These are phyloP conservation scores for Diaporthe nobilis DNA, from an alignment of 2,329 filamentous ascomycete genomes.

Conservation along the genomic window DNA sequence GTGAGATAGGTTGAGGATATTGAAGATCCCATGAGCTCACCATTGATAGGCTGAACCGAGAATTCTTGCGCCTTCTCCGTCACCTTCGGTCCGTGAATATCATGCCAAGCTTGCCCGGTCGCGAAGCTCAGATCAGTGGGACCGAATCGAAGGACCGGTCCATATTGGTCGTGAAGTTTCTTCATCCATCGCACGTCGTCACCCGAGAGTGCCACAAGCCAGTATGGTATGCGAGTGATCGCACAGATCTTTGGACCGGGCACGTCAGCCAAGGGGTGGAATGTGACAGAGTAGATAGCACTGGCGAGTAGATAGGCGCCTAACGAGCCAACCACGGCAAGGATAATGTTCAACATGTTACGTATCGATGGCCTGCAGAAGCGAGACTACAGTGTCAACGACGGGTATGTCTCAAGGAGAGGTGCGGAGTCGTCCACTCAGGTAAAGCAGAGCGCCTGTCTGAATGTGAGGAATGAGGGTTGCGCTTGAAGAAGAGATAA, in stretches of 20 bases:
- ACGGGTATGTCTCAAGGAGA: background rate
- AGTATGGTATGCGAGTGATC: conserved; percentile 46
- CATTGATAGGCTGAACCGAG: conserved; percentile 43
- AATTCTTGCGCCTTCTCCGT: conserved; percentile 42
- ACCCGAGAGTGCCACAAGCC: conserved; percentile 43
- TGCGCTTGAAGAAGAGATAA: background rate
- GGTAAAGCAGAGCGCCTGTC: background rate
- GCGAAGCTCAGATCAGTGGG: conserved; percentile 34
- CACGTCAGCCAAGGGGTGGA: conserved; percentile 46
- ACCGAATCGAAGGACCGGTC: conserved; percentile 31
- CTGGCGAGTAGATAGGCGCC: conserved; percentile 15
- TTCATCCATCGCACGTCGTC: conserved; percentile 45
- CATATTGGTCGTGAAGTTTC: conserved; percentile 42
- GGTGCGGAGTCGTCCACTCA: background rate
- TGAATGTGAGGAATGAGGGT: background rate
- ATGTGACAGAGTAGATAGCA: conserved; percentile 39
- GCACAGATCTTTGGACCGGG: conserved; percentile 45
- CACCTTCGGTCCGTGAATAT: conserved; percentile 42
- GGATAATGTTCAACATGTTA: background rate
- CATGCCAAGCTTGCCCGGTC: conserved; percentile 44
- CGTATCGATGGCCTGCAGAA: background rate
- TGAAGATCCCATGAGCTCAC: conserved; percentile 24
- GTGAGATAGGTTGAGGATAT: too few species aligned
- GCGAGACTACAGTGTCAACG: background rate
- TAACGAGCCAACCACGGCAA: background rate